Percentiles rank a stretch among this genome's conserved stretches.
phyloP scores from a whole-genome alignment of 2,329 filamentous ascomycete genomes.

The Fusarium anthophilum region DNA sequence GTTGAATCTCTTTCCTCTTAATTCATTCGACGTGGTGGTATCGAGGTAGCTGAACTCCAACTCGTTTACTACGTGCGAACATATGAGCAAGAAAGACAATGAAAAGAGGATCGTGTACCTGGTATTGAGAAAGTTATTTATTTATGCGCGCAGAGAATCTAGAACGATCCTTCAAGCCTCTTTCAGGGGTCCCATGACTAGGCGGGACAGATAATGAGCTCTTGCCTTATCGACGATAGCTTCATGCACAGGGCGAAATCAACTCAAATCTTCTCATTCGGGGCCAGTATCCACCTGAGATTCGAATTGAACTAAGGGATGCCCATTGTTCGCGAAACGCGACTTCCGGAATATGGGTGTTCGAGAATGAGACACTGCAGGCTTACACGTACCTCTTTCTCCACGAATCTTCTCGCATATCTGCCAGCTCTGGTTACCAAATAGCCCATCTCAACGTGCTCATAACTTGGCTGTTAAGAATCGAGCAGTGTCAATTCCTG shows the following conservation, averaged over 20 bases:
- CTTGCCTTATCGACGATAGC: neutral
- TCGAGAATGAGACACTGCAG: neutral
- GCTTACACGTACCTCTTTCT: neutral
- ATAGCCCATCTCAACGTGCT: neutral
- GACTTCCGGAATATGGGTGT: neutral
- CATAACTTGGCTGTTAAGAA: neutral
- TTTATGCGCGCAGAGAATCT: neutral
- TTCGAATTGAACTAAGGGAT: neutral
- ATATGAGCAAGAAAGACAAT: neutral
- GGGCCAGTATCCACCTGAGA: too few species aligned
- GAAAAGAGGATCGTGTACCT: neutral
- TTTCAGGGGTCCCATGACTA: neutral
- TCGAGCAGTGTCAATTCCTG: rapidly evolving
- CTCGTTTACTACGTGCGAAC: neutral
- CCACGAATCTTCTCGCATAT: neutral
- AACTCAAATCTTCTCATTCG: conserved; percentile 8
- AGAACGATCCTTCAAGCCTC: neutral
- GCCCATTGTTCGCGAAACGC: rapidly evolving
- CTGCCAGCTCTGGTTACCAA: neutral
- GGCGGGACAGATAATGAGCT: neutral
- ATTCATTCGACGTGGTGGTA: neutral
- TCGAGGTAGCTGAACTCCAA: neutral
- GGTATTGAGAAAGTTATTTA: neutral
- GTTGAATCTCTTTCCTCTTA: neutral
- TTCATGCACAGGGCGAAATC: neutral